Conservation (phyloP, 2,329 filamentous ascomycete genomes). For the Arachnopeziza araneosa region DNA sequence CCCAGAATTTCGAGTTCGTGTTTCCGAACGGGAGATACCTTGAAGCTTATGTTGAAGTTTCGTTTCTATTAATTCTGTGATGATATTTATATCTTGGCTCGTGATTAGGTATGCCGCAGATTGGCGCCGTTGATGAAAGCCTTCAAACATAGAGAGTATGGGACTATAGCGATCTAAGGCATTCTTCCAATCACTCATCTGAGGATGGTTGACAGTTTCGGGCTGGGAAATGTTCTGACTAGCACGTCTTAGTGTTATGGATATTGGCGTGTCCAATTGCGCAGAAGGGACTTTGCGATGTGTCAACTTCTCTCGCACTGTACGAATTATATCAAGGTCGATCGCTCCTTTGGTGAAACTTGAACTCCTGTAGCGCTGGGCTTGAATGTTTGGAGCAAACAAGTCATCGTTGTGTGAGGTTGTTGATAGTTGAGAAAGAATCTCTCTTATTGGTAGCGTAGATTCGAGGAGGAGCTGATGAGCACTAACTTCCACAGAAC, state of each 20-base stretch:
- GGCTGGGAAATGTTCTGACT: slow-evolving; percentile 4
- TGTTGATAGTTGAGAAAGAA: not conserved
- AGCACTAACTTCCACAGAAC: slow-evolving; percentile 21
- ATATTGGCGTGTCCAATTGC: slow-evolving; percentile 12
- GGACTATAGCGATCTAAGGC: not conserved
- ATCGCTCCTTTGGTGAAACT: slow-evolving; percentile 11
- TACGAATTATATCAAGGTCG: slow-evolving; percentile 17
- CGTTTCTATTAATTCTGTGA: slow-evolving; percentile 18
- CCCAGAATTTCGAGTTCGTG: not conserved
- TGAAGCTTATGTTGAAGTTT: slow-evolving; percentile 9
- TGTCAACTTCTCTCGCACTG: slow-evolving; percentile 20
- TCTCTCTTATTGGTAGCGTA: not conserved
- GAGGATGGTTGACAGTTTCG: not conserved
- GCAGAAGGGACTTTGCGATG: slow-evolving; percentile 8
- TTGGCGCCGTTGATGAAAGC: not conserved
- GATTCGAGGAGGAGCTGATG: slow-evolving; percentile 2
- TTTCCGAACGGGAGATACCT: not conserved
- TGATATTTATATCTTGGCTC: slow-evolving; percentile 20
- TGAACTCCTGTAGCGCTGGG: slow-evolving; percentile 9
- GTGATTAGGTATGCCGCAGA: slow-evolving; percentile 21
- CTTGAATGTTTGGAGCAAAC: slow-evolving; percentile 1
- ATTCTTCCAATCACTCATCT: not conserved
- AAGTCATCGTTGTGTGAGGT: not conserved
- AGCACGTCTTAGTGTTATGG: slow-evolving; percentile 23
- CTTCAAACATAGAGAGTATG: not conserved